Percentiles rank a stretch among this genome's conserved stretches.
phyloP scores from a whole-genome alignment of 495 filamentous ascomycete genomes.

The Penicillium paxilli region DNA sequence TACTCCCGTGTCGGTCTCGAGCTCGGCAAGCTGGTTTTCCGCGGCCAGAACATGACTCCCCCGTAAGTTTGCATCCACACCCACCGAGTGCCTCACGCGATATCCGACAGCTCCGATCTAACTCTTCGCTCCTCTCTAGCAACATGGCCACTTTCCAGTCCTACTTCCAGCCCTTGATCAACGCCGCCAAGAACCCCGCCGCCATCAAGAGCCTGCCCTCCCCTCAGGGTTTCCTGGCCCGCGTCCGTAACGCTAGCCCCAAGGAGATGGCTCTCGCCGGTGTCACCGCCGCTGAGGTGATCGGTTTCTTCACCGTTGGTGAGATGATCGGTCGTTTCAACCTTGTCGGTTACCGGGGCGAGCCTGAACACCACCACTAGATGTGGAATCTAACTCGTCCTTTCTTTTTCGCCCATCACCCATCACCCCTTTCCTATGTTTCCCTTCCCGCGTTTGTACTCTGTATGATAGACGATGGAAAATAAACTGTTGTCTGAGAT shows the following conservation, averaged over 20 bases:
- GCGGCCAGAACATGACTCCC: conserved; percentile 85
- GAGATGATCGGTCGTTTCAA: conserved; percentile 96
- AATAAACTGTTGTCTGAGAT: conserved; percentile 51
- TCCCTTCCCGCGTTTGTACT: conserved; percentile 42
- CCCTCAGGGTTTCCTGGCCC: conserved; percentile 56
- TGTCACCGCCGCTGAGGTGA: conserved; percentile 78
- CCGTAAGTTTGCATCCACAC: no score
- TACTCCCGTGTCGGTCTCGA: conserved; percentile 88
- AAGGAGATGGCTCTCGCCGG: conserved; percentile 68
- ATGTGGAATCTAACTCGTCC: conserved; percentile 30
- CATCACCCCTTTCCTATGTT: conserved; percentile 32
- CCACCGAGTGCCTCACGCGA: no score
- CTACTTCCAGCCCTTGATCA: conserved; percentile 76
- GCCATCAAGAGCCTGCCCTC: conserved; percentile 45
- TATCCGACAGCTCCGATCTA: conserved; percentile 10
- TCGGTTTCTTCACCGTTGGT: conserved; percentile 97
- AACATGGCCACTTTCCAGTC: conserved; percentile 78
- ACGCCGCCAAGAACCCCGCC: conserved; percentile 66
- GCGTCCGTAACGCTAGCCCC: conserved; percentile 65
- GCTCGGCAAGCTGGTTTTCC: conserved; percentile 82
- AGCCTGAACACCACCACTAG: conserved; percentile 63
- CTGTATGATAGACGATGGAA: conserved; percentile 59
- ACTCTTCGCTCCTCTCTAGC: conserved; percentile 42
- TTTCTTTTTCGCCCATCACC: conserved; percentile 34
- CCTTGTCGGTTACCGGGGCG: conserved; percentile 87